Percentiles rank a stretch among this genome's conserved stretches.
phyloP scores from a whole-genome alignment of 176 grass and related monocot genomes.

The Triticum aestivum region DNA sequence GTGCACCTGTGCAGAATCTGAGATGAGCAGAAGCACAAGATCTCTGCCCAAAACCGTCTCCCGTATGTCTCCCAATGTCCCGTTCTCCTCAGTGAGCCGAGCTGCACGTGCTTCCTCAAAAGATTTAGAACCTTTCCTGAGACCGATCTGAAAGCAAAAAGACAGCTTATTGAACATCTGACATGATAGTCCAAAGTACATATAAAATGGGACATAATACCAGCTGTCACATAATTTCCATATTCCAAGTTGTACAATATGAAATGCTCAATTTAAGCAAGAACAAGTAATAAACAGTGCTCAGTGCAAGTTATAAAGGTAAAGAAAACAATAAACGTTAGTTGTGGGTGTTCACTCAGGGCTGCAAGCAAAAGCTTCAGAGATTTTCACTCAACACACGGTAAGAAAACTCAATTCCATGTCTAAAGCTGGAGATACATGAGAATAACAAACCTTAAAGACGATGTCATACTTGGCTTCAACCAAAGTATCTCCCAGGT shows the following conservation, averaged over 20 bases:
- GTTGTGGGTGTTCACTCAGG: not conserved
- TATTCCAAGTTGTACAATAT: no score
- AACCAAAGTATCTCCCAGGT: conserved; percentile 62
- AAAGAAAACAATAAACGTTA: not conserved
- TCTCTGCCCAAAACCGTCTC: conserved; percentile 74
- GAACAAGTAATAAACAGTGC: no score
- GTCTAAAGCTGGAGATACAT: not conserved
- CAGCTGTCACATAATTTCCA: no score
- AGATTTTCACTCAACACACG: not conserved
- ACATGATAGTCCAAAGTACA: not conserved
- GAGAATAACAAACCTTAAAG: conserved; percentile 54
- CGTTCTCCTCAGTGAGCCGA: conserved; percentile 79
- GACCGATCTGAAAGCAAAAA: conserved; percentile 56
- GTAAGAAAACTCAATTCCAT: not conserved
- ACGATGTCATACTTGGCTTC: conserved; percentile 76
- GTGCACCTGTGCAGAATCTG: conserved; percentile 69
- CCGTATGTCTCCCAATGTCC: conserved; percentile 72
- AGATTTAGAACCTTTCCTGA: conserved; percentile 70
- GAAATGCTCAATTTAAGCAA: no score
- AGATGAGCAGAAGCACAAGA: conserved; percentile 76
- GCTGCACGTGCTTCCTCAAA: conserved; percentile 65
- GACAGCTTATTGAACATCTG: not conserved
- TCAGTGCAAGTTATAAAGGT: not conserved
- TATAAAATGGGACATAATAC: not conserved
- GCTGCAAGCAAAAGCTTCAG: not conserved